Evolutionary conservation across 306 rosid species (phyloP), one percentile per base, ranked within the genome.

Genomic region (Oemleria cerasiformis): DNA sequence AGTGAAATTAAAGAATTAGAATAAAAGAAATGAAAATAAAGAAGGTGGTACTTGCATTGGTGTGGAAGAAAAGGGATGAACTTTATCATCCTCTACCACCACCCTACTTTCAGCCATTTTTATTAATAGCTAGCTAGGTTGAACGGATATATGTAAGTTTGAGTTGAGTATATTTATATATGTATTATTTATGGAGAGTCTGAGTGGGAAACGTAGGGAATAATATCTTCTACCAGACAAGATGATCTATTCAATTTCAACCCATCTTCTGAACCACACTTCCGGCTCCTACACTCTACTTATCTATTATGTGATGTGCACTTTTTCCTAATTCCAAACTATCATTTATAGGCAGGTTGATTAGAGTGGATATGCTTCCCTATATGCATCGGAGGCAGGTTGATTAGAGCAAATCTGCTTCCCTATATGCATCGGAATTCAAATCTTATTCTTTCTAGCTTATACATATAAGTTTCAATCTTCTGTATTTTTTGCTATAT

Each of bases 241-340:
- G 8, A 53, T 19, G 20, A 54, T 16, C 13, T 42, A 16, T 66
- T 47, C 17, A 8, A 25, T 48, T 12, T 2, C 47, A 30, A 36
- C 45, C 41, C n/a, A 44, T 14, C 43, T 20, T 34, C 61, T 61
- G 56, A 70, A 63, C 80, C 56, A 40, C 42, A 62, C 49, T 70
- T 41, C 49, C 72, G 80, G 80, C 75, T 63, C 43, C 68, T 8
- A 50, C 65, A 23, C 40, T 30, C 53, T 49, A 39, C 77, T 41
- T 51, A 70, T 55, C 55, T 55, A 55, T 55, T 55, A 1, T 20
- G 15, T 36, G 74, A 70, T 54, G 38, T 14, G 6, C 34, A 19
- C 42, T 51, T 13, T 38, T 47, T 66, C 30, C 57, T 30, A 47
- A 66, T 9, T 16, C 19, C 70, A 21, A 65, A 49, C 36, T 4